Percentiles rank a stretch among this genome's conserved stretches.
These are phyloP conservation scores for Beauveria sp. DNA, from an alignment of 2,329 filamentous ascomycete species.

Conservation along the genomic window DNA sequence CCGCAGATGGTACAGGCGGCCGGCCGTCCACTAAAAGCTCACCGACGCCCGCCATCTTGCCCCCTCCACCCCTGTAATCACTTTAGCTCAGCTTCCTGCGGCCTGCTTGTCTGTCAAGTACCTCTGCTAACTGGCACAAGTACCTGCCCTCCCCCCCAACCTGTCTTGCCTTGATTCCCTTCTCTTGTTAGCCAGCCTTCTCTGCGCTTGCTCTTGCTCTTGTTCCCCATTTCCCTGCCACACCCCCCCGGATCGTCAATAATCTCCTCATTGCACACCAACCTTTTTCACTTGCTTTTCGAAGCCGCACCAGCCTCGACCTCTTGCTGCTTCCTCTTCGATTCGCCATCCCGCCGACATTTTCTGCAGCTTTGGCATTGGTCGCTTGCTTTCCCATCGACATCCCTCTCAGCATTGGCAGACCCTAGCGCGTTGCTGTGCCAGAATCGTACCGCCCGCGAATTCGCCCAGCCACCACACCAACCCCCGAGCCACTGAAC, in stretches of 20 bases:
- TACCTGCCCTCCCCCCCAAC: neutral
- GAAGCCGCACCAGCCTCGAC: neutral
- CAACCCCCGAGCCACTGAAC: neutral
- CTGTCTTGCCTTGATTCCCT: neutral
- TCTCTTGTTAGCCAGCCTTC: neutral
- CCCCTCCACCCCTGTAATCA: no score
- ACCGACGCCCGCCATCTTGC: no score
- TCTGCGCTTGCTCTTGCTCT: neutral
- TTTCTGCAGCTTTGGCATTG: neutral
- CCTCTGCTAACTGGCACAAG: neutral
- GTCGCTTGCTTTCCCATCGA: neutral
- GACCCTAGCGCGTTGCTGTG: conserved; percentile 3
- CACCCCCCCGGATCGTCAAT: conserved; percentile 6
- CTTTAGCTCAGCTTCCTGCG: no score
- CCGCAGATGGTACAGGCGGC: no score
- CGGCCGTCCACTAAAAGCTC: no score
- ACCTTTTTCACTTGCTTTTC: neutral
- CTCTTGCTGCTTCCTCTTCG: neutral
- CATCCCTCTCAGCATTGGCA: neutral
- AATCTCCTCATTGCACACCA: conserved; percentile 7
- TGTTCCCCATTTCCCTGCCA: neutral
- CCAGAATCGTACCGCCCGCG: neutral
- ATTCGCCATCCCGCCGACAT: neutral
- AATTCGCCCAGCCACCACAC: neutral
- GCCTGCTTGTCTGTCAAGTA: neutral